phyloP scores from a whole-genome alignment of 495 filamentous ascomycete species.

The Talaromyces proteolyticus region DNA sequence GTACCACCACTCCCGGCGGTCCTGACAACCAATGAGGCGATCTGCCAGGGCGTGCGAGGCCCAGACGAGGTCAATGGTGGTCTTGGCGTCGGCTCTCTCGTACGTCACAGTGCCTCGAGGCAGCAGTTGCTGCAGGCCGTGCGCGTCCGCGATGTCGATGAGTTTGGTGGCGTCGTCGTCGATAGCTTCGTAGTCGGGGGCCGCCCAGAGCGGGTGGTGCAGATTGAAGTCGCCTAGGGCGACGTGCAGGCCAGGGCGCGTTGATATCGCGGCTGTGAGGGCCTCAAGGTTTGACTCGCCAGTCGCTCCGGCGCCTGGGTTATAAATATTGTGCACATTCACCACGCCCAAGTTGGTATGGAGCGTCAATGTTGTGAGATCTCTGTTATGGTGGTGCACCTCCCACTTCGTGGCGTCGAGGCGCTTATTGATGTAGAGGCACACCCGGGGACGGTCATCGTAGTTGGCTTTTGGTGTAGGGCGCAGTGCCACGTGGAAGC shows the following conservation, averaged over 20 bases:
- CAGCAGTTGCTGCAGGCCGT: not conserved
- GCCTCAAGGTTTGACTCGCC: not conserved
- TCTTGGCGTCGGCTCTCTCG: not conserved
- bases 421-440: not conserved
- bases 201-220: not conserved
- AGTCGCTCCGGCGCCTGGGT: not conserved
- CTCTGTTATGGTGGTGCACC: not conserved
- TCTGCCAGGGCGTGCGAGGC: not conserved
- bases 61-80: slow-evolving; percentile 1
- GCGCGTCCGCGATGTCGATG: not conserved
- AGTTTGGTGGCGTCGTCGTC: not conserved
- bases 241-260: not conserved
- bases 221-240: not conserved
- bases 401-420: not conserved
- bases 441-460: not conserved
- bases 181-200: not conserved
- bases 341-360: not conserved
- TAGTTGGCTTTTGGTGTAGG: not conserved
- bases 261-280: not conserved
- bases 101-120: not conserved
- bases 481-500: not conserved
- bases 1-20: not conserved
- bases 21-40: not conserved
- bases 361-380: not conserved
- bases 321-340: not conserved